These are phyloP conservation scores for Podospora conica DNA, from an alignment of 495 filamentous ascomycete species.

Conservation along the genomic window DNA sequence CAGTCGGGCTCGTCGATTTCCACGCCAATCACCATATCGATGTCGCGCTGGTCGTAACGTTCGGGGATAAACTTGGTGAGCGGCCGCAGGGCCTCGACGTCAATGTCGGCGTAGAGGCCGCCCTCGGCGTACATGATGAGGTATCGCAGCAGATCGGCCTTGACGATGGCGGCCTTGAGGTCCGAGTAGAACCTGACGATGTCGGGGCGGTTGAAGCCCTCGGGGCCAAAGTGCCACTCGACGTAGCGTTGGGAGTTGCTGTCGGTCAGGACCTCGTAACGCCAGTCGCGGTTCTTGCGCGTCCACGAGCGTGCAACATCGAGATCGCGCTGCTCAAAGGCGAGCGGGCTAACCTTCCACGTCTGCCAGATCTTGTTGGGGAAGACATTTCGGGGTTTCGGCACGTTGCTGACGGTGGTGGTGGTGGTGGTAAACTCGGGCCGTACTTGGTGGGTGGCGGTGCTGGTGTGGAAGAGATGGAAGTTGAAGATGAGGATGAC, in stretches of 20 bases:
- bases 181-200: conserved; percentile 53
- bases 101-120: conserved; percentile 53
- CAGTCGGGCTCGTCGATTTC: conserved; percentile 61
- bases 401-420: background rate
- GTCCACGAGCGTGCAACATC: conserved; percentile 51
- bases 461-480: conserved; percentile 28
- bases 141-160: conserved; percentile 55
- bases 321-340: conserved; percentile 51
- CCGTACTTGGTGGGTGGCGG: background rate
- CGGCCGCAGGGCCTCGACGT: conserved; percentile 48
- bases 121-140: conserved; percentile 53
- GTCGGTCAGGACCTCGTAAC: conserved; percentile 63
- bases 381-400: conserved; percentile 23
- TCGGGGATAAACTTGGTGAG: conserved; percentile 47
- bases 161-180: conserved; percentile 54
- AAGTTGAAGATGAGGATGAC: conserved; percentile 40
- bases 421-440: background rate
- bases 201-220: conserved; percentile 53
- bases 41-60: conserved; percentile 41
- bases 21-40: conserved; percentile 58
- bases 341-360: conserved; percentile 57
- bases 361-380: conserved; percentile 56
- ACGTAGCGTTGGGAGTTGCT: conserved; percentile 54
- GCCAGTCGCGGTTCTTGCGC: conserved; percentile 48
- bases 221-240: conserved; percentile 50